These are phyloP conservation scores for Hypoxylon lienhwacheense DNA, from an alignment of 495 filamentous ascomycete genomes.

Conservation along the genomic window DNA sequence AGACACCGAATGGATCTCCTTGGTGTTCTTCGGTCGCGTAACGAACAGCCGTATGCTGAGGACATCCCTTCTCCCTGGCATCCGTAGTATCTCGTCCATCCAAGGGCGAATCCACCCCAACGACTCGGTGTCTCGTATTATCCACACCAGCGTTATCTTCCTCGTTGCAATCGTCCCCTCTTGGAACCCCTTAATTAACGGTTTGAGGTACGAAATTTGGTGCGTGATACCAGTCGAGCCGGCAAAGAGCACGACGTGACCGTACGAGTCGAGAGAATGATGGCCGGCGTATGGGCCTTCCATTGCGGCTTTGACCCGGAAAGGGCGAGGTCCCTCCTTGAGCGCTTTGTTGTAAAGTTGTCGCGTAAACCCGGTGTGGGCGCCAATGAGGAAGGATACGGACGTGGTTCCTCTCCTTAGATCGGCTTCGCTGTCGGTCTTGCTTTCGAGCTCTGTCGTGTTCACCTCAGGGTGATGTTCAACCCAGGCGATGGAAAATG, in stretches of 20 bases:
- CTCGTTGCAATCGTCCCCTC: slow-evolving; percentile 77
- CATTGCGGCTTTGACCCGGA: slow-evolving; percentile 54
- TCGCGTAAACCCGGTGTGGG: slow-evolving; percentile 85
- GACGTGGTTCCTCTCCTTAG: slow-evolving; percentile 49
- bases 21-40: slow-evolving; percentile 73
- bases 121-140: slow-evolving; percentile 82
- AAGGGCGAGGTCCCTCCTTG: slow-evolving; percentile 9
- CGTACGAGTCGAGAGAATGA: slow-evolving; percentile 84
- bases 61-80: slow-evolving; percentile 75
- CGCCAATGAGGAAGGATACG: slow-evolving; percentile 78
- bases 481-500: slow-evolving; percentile 91
- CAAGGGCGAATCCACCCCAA: slow-evolving; percentile 91
- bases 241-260: slow-evolving; percentile 85
- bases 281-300: slow-evolving; percentile 89
- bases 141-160: slow-evolving; percentile 82
- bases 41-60: slow-evolving; percentile 86
- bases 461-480: slow-evolving; percentile 44
- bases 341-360: slow-evolving; percentile 64
- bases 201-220: slow-evolving; percentile 83
- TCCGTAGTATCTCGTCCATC: slow-evolving; percentile 83
- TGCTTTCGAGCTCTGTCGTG: slow-evolving; percentile 26
- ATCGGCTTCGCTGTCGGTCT: slow-evolving; percentile 13
- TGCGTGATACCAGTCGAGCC: slow-evolving; percentile 95
- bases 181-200: slow-evolving; percentile 72
- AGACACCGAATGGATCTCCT: slow-evolving; percentile 69